Conservation (phyloP, 805 yeast species). For the Sungouiella thailandica region DNA sequence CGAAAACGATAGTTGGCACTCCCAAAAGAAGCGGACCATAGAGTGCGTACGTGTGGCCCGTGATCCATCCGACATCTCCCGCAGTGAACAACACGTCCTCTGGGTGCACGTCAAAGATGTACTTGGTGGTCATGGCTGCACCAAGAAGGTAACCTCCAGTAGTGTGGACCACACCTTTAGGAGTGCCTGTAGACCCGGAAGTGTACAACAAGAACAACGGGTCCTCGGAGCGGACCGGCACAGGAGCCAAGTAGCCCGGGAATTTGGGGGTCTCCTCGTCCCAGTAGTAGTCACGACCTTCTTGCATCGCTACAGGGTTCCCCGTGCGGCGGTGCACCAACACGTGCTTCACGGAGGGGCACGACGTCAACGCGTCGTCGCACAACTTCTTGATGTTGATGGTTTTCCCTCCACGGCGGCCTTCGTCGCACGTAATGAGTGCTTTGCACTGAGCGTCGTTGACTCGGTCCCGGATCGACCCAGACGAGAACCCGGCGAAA, state of each 20-base stretch:
- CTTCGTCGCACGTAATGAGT: conserved; percentile 77
- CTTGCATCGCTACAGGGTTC: conserved; percentile 44
- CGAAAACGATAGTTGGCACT: conserved; percentile 74
- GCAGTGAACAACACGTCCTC: conserved; percentile 79
- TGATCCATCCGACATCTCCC: conserved; percentile 90
- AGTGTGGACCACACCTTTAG: conserved; percentile 80
- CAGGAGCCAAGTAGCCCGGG: conserved; percentile 68
- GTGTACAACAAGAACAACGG: conserved; percentile 78
- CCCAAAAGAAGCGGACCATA: conserved; percentile 79
- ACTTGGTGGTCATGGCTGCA: conserved; percentile 68
- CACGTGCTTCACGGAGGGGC: conserved; percentile 66
- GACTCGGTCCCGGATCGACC: conserved; percentile 67
- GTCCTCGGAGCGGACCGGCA: conserved; percentile 73
- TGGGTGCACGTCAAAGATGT: conserved; percentile 69
- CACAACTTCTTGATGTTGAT: conserved; percentile 77
- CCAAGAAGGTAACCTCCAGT: conserved; percentile 78
- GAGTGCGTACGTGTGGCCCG: conserved; percentile 80
- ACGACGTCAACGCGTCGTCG: conserved; percentile 67
- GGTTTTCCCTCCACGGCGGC: conserved; percentile 77
- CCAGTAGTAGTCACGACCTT: conserved; percentile 73
- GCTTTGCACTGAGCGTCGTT: conserved; percentile 67
- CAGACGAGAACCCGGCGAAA: conserved; percentile 79
- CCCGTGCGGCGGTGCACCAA: conserved; percentile 74
- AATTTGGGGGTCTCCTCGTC: conserved; percentile 62
- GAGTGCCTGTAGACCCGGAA: conserved; percentile 85